phyloP scores from a whole-genome alignment of 2,329 filamentous ascomycete genomes.

The Bisporella sp. region DNA sequence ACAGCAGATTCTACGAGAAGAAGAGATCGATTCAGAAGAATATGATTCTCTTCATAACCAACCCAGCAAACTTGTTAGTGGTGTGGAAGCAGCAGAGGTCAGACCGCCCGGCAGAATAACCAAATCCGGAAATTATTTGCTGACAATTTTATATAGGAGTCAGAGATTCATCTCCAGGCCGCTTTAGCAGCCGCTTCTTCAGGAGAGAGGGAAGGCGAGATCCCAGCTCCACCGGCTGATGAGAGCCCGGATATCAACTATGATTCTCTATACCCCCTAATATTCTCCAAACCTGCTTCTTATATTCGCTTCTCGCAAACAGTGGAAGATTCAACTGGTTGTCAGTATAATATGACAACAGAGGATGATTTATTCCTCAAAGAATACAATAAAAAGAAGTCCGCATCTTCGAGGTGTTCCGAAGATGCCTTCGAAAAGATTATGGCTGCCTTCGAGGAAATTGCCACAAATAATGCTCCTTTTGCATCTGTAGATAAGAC shows the following conservation, averaged over 20 bases:
- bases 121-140: neutral
- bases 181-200: slow-evolving; percentile 19
- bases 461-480: slow-evolving; percentile 73
- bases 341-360: slow-evolving; percentile 88
- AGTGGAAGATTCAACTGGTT: slow-evolving; percentile 88
- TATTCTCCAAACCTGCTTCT: slow-evolving; percentile 77
- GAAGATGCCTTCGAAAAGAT: slow-evolving; percentile 91
- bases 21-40: slow-evolving; percentile 79
- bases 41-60: slow-evolving; percentile 71
- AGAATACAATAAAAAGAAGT: slow-evolving; percentile 72
- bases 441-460: slow-evolving; percentile 93
- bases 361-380: slow-evolving; percentile 85
- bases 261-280: slow-evolving; percentile 76
- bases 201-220: slow-evolving; percentile 29
- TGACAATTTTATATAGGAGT: slow-evolving; percentile 6
- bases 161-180: slow-evolving; percentile 25
- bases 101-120: neutral
- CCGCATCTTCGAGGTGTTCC: slow-evolving; percentile 58
- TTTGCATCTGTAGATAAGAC: slow-evolving; percentile 87
- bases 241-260: slow-evolving; percentile 65
- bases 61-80: slow-evolving; percentile 78
- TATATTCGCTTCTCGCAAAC: slow-evolving; percentile 98
- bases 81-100: slow-evolving; percentile 57
- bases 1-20: slow-evolving; percentile 64
- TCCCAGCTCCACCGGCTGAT: slow-evolving; percentile 58